Evolutionary conservation across 2,329 filamentous ascomycete species (phyloP).

Genomic region (Diplodia seriata): DNA sequence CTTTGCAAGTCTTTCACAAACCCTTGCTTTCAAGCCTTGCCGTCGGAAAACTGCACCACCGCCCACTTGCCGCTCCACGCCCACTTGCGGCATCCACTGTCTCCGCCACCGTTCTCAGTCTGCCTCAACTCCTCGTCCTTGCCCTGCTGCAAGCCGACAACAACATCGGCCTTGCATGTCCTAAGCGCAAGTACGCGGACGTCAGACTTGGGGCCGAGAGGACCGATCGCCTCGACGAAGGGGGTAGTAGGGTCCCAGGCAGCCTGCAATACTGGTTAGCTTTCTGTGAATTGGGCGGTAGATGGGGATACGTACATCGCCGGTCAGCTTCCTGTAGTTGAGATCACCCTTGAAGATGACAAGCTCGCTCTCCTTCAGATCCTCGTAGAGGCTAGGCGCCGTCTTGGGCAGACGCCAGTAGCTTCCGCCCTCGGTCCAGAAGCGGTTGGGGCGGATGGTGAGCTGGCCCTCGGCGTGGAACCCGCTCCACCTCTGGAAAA

Average conservation of each 20-base stretch:
- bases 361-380: constrained; percentile 82
- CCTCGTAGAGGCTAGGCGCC: constrained; percentile 72
- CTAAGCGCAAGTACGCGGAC: constrained; percentile 85
- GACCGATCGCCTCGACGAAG: constrained; percentile 83
- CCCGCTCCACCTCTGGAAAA: constrained; percentile 81
- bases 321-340: constrained; percentile 93
- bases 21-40: constrained; percentile 55
- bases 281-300: not conserved
- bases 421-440: constrained; percentile 88
- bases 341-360: constrained; percentile 97
- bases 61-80: constrained; percentile 97
- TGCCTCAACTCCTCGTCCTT: constrained; percentile 80
- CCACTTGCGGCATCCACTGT: constrained; percentile 78
- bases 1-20: not conserved
- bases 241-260: constrained; percentile 87
- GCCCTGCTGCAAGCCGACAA: constrained; percentile 83
- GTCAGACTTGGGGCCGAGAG: constrained; percentile 80
- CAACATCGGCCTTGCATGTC: constrained; percentile 96
- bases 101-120: constrained; percentile 72
- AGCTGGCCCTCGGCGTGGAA: constrained; percentile 86
- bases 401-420: constrained; percentile 84
- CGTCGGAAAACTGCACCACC: constrained; percentile 83
- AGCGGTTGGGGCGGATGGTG: constrained; percentile 80
- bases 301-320: constrained; percentile 71
- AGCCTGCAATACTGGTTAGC: constrained; percentile 56